These are phyloP conservation scores for Phytomonas francai DNA, from an alignment of 208 protist genomes.

Conservation along the genomic window DNA sequence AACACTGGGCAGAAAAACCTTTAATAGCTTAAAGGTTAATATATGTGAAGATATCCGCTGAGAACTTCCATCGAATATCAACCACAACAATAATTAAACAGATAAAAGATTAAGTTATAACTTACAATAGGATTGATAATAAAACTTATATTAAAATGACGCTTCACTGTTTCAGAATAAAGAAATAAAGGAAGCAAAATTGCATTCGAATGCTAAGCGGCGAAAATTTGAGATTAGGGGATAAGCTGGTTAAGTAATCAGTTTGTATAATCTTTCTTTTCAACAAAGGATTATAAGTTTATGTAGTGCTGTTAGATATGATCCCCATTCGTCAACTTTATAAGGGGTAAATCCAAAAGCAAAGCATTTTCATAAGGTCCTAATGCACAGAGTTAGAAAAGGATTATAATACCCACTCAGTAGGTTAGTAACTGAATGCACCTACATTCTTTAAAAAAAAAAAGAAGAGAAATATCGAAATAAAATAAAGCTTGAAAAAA, in stretches of 20 bases:
- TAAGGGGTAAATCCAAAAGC: too few species aligned
- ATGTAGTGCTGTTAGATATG: too few species aligned
- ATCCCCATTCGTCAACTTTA: too few species aligned
- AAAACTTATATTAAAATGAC: not conserved
- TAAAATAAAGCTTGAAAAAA: not conserved
- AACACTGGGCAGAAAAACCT: not conserved
- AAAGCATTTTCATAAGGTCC: too few species aligned
- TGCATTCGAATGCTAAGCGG: not conserved
- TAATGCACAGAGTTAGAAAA: too few species aligned
- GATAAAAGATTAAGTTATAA: not conserved
- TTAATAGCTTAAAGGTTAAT: not conserved
- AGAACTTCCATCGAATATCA: not conserved
- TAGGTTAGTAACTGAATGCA: too few species aligned
- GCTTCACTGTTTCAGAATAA: not conserved
- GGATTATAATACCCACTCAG: too few species aligned
- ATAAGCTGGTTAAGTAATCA: not conserved
- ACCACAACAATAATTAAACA: not conserved
- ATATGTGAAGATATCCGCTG: not conserved
- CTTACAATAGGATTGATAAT: not conserved
- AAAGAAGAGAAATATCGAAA: too few species aligned
- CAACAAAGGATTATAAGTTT: not conserved
- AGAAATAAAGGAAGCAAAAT: not conserved
- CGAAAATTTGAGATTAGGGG: not conserved
- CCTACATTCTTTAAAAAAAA: too few species aligned
- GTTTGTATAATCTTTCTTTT: not conserved